Percentiles rank a stretch among this genome's conserved stretches.
These are phyloP conservation scores for Colletotrichum paranaense DNA, from an alignment of 2,329 filamentous ascomycete genomes.

Conservation along the genomic window DNA sequence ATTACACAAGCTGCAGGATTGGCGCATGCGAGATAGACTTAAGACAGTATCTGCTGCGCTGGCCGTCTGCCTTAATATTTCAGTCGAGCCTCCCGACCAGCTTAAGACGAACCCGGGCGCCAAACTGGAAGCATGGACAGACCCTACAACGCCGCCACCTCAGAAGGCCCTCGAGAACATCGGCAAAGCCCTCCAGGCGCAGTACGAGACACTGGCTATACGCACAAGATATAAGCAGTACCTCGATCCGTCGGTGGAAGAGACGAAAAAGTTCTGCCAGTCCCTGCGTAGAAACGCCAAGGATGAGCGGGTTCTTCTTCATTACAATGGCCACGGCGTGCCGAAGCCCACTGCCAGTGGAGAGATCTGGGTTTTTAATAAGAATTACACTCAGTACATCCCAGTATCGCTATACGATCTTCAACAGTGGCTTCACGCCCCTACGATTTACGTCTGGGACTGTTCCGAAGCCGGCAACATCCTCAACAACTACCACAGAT, in stretches of 20 bases:
- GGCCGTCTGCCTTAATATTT: slow-evolving; percentile 95
- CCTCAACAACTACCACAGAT: slow-evolving; percentile 92
- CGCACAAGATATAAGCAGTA: slow-evolving; percentile 98
- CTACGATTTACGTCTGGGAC: slow-evolving; percentile 97
- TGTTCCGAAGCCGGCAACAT: slow-evolving; percentile 97
- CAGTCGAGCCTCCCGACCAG: slow-evolving; percentile 96
- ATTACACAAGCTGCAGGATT: slow-evolving; percentile 81
- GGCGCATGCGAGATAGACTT: slow-evolving; percentile 95
- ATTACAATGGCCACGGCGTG: slow-evolving; percentile 98
- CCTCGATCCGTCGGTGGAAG: slow-evolving; percentile 94
- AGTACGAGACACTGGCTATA: slow-evolving; percentile 95
- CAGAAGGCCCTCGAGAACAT: slow-evolving; percentile 94
- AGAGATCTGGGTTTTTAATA: slow-evolving; percentile 99
- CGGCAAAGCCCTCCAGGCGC: slow-evolving; percentile 92
- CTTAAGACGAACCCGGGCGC: slow-evolving; percentile 94
- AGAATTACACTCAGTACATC: slow-evolving; percentile 98
- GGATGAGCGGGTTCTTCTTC: slow-evolving; percentile 94
- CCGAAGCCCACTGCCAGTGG: slow-evolving; percentile 95
- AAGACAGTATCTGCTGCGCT: slow-evolving; percentile 97
- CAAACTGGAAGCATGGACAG: slow-evolving; percentile 96
- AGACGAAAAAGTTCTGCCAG: slow-evolving; percentile 95
- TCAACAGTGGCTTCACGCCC: slow-evolving; percentile 94
- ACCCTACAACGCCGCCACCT: slow-evolving; percentile 83
- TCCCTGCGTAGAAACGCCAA: slow-evolving; percentile 92
- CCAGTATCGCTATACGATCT: slow-evolving; percentile 95